Conservation (phyloP, 2,329 filamentous ascomycete genomes). For the Fusarium staphyleae region DNA sequence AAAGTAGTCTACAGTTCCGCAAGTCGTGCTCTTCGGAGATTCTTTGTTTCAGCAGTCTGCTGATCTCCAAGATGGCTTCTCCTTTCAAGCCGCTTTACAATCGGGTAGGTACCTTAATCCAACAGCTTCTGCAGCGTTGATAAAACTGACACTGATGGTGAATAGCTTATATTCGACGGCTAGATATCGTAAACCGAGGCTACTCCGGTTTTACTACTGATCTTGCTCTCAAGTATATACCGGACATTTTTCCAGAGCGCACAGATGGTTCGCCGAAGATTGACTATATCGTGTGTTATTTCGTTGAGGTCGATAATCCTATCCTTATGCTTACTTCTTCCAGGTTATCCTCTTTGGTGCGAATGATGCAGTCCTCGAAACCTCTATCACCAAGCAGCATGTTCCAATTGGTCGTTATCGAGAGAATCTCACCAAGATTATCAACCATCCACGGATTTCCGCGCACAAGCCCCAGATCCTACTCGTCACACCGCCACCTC, state of each 20-base stretch:
- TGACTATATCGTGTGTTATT: slow-evolving; percentile 61
- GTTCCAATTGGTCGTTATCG: slow-evolving; percentile 79
- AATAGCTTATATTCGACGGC: slow-evolving; percentile 73
- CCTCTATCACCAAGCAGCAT: slow-evolving; percentile 71
- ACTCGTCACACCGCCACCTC: slow-evolving; percentile 81
- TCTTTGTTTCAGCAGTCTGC: slow-evolving; percentile 79
- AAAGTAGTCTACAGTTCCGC: slow-evolving; percentile 64
- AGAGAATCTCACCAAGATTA: slow-evolving; percentile 73
- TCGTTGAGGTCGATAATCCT: too few relatives aligned
- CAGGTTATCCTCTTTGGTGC: slow-evolving; percentile 85
- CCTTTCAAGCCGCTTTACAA: slow-evolving; percentile 75
- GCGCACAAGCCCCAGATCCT: slow-evolving; percentile 77
- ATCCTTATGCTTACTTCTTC: too few relatives aligned
- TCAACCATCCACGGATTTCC: slow-evolving; percentile 72
- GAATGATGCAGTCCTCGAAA: slow-evolving; percentile 81
- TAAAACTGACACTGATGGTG: slow-evolving; percentile 11
- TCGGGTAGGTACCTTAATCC: slow-evolving; percentile 59
- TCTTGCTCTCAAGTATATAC: slow-evolving; percentile 73
- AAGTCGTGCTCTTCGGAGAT: slow-evolving; percentile 87
- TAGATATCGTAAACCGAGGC: slow-evolving; percentile 90
- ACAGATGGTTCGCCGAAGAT: slow-evolving; percentile 61
- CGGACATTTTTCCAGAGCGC: slow-evolving; percentile 74
- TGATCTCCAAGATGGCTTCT: slow-evolving; percentile 71
- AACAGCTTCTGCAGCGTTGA: too few relatives aligned
- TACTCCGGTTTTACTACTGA: slow-evolving; percentile 85